phyloP scores from a whole-genome alignment of 306 rosid species.

The Vigna reflexopilosa region DNA sequence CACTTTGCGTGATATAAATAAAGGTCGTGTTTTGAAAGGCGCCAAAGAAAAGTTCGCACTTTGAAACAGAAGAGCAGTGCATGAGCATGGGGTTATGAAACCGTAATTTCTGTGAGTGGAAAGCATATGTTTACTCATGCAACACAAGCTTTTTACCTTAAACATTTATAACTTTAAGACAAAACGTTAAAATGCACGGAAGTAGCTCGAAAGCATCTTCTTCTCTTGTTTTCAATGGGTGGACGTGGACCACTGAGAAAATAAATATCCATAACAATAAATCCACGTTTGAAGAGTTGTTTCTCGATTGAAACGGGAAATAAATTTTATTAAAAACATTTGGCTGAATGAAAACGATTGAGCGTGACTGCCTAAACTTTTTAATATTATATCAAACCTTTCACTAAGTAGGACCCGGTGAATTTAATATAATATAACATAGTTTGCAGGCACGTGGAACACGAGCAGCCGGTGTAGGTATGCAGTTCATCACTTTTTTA shows the following conservation, averaged over 20 bases:
- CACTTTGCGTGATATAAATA: conserved; percentile 35
- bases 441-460: conserved; percentile 6
- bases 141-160: neutral
- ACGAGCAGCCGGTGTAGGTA: neutral
- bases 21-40: conserved; percentile 28
- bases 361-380: conserved; percentile 2
- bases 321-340: conserved; percentile 23
- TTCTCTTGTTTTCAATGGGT: conserved; percentile 31
- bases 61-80: conserved; percentile 24
- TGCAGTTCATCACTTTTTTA: neutral
- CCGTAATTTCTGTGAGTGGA: neutral
- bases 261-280: neutral
- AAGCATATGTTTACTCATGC: neutral
- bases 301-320: neutral
- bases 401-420: conserved; percentile 24
- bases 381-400: conserved; percentile 2
- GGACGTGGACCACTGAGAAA: conserved; percentile 45
- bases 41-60: conserved; percentile 27
- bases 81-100: conserved; percentile 34
- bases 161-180: neutral
- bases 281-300: conserved; percentile 24
- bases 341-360: conserved; percentile 23
- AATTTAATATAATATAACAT: neutral
- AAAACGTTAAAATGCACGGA: neutral
- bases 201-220: conserved; percentile 7